Percentiles rank a stretch among this genome's conserved stretches.
These are phyloP conservation scores for Yarrowia hollandica DNA, from an alignment of 805 yeast genomes.

Conservation along the genomic window DNA sequence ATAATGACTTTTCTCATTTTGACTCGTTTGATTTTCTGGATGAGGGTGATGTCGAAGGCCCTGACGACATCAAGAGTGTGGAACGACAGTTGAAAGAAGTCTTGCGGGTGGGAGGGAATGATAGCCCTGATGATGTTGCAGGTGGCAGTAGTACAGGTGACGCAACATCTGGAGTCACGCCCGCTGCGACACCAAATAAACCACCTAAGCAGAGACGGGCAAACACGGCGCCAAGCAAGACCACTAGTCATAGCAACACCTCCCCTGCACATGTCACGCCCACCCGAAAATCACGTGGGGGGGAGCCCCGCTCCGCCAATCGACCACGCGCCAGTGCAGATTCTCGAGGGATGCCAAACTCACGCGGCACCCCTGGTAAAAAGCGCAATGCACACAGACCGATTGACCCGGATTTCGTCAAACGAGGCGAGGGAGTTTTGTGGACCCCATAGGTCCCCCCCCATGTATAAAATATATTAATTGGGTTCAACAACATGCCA, in stretches of 20 bases:
- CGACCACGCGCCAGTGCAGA: not conserved
- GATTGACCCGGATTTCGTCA: conserved; percentile 16
- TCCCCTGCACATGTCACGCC: not conserved
- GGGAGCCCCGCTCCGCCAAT: conserved; percentile 1
- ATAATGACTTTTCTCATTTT: conserved; percentile 86
- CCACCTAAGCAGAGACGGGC: not conserved
- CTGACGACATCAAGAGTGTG: not conserved
- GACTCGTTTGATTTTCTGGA: conserved; percentile 82
- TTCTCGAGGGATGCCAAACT: not conserved
- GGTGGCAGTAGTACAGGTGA: not conserved
- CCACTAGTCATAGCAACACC: not conserved
- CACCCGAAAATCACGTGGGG: not conserved
- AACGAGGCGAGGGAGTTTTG: conserved; percentile 24
- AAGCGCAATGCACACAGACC: not conserved
- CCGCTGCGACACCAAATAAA: not conserved
- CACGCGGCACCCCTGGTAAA: not conserved
- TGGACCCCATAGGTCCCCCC: conserved; percentile 6
- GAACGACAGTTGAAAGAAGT: conserved; percentile 8
- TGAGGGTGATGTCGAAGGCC: conserved; percentile 61
- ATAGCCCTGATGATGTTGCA: not conserved
- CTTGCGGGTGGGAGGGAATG: not conserved
- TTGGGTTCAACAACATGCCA: too few species aligned
- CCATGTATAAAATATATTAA: not conserved
- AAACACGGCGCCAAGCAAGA: not conserved
- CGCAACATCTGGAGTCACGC: too few species aligned